Base-by-base conservation (phyloP, 495 filamentous ascomycete genomes). In the Penicillium nucicola region DNA sequence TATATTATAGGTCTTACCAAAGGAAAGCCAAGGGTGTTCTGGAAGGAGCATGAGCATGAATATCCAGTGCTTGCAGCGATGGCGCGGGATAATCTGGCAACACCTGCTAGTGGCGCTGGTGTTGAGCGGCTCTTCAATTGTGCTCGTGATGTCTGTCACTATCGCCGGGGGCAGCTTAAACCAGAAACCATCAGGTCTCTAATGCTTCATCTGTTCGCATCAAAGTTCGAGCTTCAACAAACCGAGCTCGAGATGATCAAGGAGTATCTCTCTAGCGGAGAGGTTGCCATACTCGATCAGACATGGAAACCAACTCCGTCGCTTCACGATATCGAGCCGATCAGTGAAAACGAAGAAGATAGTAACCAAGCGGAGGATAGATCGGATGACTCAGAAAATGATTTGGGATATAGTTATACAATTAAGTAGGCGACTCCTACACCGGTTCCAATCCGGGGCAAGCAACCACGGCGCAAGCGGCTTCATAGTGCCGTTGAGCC, bases 51-150 rank as follows among this genome's bases (percentile, higher is more conserved):
- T 33, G 10, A 44, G 42, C 22, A 33, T 18, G 15, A 44, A 19
- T 32, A 31, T 30, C 42, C 42, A 3, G 8, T 32, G 1, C 42
- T 44, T 18, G 22, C 23, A 44, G 19, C 2, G 8, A n/a, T 48
- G 2, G 45, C 45, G 5, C 33, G 36, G 2, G 45, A 48, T 22
- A 37, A 5, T 10, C n/a, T 38, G 1, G 22, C 45, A 18, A 38
- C n/a, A 10, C 45, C 45, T 14, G 45, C 45, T 1, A 37, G n/a
- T 38, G 32, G 45, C 25, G 30, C 36, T 37, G 45, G 45, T 17
- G 45, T 48, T 38, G 31, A 48, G 32, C 45, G 45, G 4, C 30
- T 48, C 7, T 48, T 48, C n/a, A 48, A 48, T 18, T 37, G 31
- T 48, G 45, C 45, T 39, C 31, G 45, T 5, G 45, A 48, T 48